These are phyloP conservation scores for Helianthus tuberosus DNA, from an alignment of 129 eudicot species.

Conservation along the genomic window DNA sequence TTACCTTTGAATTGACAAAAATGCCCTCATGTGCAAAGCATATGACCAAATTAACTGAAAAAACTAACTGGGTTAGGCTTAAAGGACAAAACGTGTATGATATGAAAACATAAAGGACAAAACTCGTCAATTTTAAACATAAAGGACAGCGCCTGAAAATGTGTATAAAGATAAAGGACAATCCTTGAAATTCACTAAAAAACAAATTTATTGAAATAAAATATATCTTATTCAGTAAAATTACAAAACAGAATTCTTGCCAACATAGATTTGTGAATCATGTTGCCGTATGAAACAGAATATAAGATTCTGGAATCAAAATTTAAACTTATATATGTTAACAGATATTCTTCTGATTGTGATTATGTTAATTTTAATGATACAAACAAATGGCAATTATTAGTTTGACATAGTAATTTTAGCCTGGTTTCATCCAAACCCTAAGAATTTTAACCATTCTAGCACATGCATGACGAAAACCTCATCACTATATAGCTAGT, in stretches of 20 bases:
- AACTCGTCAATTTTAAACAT: too few species aligned
- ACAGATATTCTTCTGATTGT: not conserved
- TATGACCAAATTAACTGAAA: too few species aligned
- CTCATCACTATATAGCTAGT: not conserved
- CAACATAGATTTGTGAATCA: not conserved
- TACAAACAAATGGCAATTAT: slow-evolving; percentile 6
- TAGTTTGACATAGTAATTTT: not conserved
- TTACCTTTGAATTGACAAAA: too few species aligned
- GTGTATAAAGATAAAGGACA: too few species aligned
- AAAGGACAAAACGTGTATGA: too few species aligned
- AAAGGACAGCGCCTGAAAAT: too few species aligned
- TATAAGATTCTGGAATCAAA: not conserved
- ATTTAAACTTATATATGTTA: not conserved
- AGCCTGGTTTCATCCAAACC: not conserved
- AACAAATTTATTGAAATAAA: not conserved
- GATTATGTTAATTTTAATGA: not conserved
- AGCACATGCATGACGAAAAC: slow-evolving; percentile 9
- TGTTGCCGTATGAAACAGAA: slow-evolving; percentile 6
- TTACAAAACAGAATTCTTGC: not conserved
- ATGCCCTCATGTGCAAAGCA: too few species aligned
- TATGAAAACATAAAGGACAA: too few species aligned
- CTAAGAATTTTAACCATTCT: slow-evolving; percentile 16
- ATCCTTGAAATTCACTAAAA: too few species aligned
- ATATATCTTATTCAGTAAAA: not conserved
- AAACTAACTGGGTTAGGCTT: too few species aligned